phyloP scores from a whole-genome alignment of 2,329 filamentous ascomycete genomes.

The Arthrobotrys sinensis region DNA sequence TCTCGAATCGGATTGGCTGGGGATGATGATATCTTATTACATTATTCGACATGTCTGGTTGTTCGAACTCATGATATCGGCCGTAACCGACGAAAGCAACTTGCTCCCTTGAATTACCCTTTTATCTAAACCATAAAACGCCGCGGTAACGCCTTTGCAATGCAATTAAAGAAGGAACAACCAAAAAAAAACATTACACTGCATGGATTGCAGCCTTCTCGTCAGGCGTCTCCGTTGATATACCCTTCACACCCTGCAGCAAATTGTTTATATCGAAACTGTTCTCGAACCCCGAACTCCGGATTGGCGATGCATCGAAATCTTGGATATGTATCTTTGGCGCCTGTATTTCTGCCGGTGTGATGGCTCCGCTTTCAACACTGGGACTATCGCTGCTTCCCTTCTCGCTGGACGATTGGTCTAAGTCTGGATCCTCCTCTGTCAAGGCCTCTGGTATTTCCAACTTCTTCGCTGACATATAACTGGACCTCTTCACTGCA shows the following conservation, averaged over 20 bases:
- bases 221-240: conserved; percentile 5
- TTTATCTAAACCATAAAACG: conserved; percentile 32
- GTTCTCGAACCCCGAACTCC: conserved; percentile 11
- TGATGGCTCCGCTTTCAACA: conserved; percentile 12
- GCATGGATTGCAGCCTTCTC: conserved; percentile 9
- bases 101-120: conserved; percentile 1
- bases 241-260: conserved; percentile 1
- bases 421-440: conserved; percentile 27
- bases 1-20: background rate
- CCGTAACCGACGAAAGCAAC: background rate
- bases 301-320: background rate
- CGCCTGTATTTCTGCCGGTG: conserved; percentile 13
- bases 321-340: conserved; percentile 31
- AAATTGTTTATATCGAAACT: conserved; percentile 20
- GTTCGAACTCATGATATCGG: background rate
- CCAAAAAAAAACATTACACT: conserved; percentile 10
- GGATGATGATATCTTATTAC: conserved; percentile 13
- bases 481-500: conserved; percentile 32
- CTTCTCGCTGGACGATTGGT: conserved; percentile 24
- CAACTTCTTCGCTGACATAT: conserved; percentile 47
- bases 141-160: conserved; percentile 42
- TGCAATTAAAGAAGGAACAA: conserved; percentile 8
- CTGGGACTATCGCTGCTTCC: conserved; percentile 1
- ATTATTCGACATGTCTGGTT: background rate
- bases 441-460: conserved; percentile 43